Base-by-base conservation (phyloP, 75 land plant genomes). In the Isoetes taiwanensis region DNA sequence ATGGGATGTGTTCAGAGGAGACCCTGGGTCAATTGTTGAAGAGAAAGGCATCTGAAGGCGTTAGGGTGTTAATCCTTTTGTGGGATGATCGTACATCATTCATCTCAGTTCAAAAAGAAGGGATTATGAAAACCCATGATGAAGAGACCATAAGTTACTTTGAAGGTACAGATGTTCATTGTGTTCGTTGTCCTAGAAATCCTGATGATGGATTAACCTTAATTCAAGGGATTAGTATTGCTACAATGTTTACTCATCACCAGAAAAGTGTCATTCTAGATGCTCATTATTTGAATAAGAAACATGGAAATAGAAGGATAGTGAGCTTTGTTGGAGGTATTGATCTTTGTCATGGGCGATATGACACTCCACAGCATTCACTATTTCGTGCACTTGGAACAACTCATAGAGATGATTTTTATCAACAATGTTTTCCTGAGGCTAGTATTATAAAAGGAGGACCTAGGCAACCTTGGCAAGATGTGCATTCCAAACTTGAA, bases 401-500 rank as follows among this genome's bases (percentile, higher is more conserved):
- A 1, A 43, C 63, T 28, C 79, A 78, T 39, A 54, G 30, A 30
- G 19, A 43, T 2, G 85, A 88, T 30, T 88, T 87, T 70, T 78
- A 80, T 30, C 95, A 84, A 57, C 69, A 66, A 4, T 73, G 62
- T 59, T 65, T 78, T 10, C 21, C 67, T 0, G 85, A 74, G 0
- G 81, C 95, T 0, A 64, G 67, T 33, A 64, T 79, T 26, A 68
- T 61, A 20, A 64, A 53, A 9, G 95, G 89, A 0, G 95, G 89
- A 0, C 95, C 95, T 0, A 57, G 95, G 43, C 82, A 88, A 72
- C 89, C 93, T 14, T 86, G 93, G 93, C 88, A 86, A 42, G 93
- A 83, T 46, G 62, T 64, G 0, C 93, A 86, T 48, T 76, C 88
- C 24, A 64, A 73, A 38, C 21, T 86, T 1, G 70, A 72, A 19